A percentile compares a stretch with the other conserved stretches of the same genome.
Evolutionary conservation across 352 stramenopile genomes (phyloP).

Genomic region (Pythium phragmitis): DNA sequence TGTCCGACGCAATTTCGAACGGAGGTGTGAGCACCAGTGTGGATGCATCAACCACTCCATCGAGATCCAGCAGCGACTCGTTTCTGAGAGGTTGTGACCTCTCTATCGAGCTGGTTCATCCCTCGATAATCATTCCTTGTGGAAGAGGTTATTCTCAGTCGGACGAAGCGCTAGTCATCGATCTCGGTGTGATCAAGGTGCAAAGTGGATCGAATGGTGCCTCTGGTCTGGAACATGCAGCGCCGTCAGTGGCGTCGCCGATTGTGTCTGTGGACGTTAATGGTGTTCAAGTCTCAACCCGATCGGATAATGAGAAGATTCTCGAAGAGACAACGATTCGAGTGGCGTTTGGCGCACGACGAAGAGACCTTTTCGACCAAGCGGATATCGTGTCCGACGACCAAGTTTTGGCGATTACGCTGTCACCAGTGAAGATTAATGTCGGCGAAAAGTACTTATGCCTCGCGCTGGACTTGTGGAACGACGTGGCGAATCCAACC

Average conservation of each 20-base stretch:
- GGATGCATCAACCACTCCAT: not conserved
- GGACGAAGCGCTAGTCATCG: conserved; percentile 41
- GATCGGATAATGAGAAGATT: conserved; percentile 24
- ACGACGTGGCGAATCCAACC: conserved; percentile 26
- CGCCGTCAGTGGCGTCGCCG: not conserved
- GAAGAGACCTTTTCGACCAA: not conserved
- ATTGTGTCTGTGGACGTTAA: conserved; percentile 12
- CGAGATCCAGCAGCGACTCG: not conserved
- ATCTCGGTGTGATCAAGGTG: conserved; percentile 47
- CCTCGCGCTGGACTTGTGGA: conserved; percentile 28
- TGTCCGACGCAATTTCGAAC: not conserved
- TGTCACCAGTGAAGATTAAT: conserved; percentile 24
- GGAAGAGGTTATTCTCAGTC: conserved; percentile 21
- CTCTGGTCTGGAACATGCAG: not conserved
- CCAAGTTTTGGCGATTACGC: conserved; percentile 3
- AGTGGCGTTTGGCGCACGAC: conserved; percentile 10
- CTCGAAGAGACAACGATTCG: conserved; percentile 32
- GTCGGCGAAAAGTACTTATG: conserved; percentile 27
- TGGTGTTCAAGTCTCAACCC: conserved; percentile 9
- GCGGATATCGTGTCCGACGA: not conserved
- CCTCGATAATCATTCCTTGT: conserved; percentile 45
- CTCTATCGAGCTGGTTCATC: conserved; percentile 39
- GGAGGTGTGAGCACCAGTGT: not conserved
- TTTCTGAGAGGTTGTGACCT: conserved; percentile 1
- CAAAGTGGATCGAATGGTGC: conserved; percentile 11